Evolutionary conservation across 441 rosid species (phyloP).

Genomic region (Bocquillonia castaneifolia): DNA sequence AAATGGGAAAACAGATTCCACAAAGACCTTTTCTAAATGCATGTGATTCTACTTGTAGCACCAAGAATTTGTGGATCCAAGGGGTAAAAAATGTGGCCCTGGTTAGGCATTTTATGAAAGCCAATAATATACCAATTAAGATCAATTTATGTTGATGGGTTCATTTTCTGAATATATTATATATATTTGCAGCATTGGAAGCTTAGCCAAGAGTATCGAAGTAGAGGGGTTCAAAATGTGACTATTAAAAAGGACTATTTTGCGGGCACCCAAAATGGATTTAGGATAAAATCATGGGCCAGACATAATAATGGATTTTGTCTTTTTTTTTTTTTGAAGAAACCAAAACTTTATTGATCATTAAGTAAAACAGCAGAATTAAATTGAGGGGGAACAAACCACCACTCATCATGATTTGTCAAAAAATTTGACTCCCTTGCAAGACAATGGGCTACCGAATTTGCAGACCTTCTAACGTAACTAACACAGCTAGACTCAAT

Average conservation of each 20-base stretch:
- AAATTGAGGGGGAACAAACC: no score
- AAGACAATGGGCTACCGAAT: no score
- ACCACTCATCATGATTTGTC: no score
- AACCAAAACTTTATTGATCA: no score
- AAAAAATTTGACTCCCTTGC: no score
- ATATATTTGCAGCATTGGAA: slow-evolving; percentile 20
- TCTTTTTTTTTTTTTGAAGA: no score
- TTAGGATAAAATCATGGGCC: background rate
- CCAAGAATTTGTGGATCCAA: background rate
- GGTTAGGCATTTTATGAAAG: background rate
- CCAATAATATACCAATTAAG: background rate
- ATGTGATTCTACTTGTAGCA: no score
- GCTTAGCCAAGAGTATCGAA: background rate
- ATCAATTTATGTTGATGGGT: background rate
- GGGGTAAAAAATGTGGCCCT: slow-evolving; percentile 11
- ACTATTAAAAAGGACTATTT: background rate
- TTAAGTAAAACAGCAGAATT: no score
- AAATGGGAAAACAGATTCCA: no score
- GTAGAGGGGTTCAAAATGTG: slow-evolving; percentile 16
- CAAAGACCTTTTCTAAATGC: no score
- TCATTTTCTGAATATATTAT: background rate
- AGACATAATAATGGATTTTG: slow-evolving; percentile 7
- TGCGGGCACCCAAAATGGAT: slow-evolving; percentile 4
- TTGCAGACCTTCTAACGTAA: no score
- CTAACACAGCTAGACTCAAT: no score